Evolutionary conservation across 768 basidiomycete species (phyloP), one percentile per base, ranked within the genome.

Genomic region (Russula sp.): DNA sequence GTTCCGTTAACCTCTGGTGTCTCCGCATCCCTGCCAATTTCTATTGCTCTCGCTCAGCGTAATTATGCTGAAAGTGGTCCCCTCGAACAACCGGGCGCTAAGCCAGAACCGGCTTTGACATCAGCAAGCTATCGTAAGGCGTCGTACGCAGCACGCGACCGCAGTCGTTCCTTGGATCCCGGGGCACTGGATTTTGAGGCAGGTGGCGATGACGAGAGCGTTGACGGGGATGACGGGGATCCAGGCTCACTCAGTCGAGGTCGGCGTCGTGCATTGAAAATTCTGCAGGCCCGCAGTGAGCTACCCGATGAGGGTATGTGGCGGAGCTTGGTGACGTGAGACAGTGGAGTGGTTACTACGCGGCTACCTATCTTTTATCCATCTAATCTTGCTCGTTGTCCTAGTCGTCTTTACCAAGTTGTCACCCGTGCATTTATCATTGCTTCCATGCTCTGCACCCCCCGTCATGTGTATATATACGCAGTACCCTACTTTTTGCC

Each of bases 271-370:
- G 89, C 89, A 2, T 70, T 85, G 65, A 84, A 78, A 74, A 92
- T 92, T 55, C 75, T 91, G 55, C 80, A 90, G 70, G 82, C 83
- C 22, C 80, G 88, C 54, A 87, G 82, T 66, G 80, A 82, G 72
- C 66, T 91, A 31, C 89, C 89, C 2, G 80, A 80, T 63, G 80
- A 80, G 61, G 86, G 88, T 42, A 90, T 91, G 88, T 91, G 88
- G 88, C 80, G 88, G 69, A 91, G 89, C 76, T 75, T 91, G 69
- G 88, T 85, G 22, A 63, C 56, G 44, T 80, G 63, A 31, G 51
- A 34, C 11, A 9, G 22, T 22, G 16, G 4, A 34, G 45, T 6
- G 1, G 32, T 61, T 61, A 53, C 69, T 57, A 59, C 57, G 59
- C 66, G 53, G 40, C 54, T 20, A 50, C 54, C 32, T 48, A 57